Evolutionary conservation across 2,329 filamentous ascomycete genomes (phyloP), one percentile per base, ranked within the genome.

Genomic region (Colletotrichum liriopes): DNA sequence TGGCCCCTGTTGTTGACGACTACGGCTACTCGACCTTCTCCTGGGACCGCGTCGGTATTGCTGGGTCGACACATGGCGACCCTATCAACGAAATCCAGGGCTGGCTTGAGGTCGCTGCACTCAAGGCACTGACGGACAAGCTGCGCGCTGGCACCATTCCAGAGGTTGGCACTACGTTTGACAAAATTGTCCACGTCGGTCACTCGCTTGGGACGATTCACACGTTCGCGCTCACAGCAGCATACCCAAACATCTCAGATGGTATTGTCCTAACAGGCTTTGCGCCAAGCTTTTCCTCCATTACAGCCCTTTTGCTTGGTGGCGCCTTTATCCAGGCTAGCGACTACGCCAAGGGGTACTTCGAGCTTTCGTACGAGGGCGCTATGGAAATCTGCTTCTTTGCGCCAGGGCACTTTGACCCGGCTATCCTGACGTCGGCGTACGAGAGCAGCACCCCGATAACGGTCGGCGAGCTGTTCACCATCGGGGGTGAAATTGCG

Each of bases 171-270:
- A 74, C 78, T 26, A 29, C 39, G 49, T 84, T 81, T 75, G 68
- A 76, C 58, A 85, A 87, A 76, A 81, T 89, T 29, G 82, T 90
- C 11, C 90, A 93, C 77, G 84, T 91, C n/a, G 91, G 91, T 18
- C 90, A 93, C 82, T 90, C 88, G 0, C 93, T 91, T 75, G 91
- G 91, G 45, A 90, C 89, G 0, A 80, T 86, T 7, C 87, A 90
- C 75, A 87, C 86, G 2, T 91, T 89, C 79, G 84, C 81, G 58
- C 82, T 93, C 26, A 86, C 88, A 9, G 84, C 84, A 58, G 77
- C 82, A 68, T 82, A 89, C 75, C 89, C 89, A 1, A 77, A 84
- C 65, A 81, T 88, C 68, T 89, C 86, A 45, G 86, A 92, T 72
- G 89, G 86, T 49, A 83, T 92, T 52, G 80, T 91, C 63, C 83